Evolutionary conservation across 169 alveolate species (phyloP), one percentile per base, ranked within the genome.

Genomic region (Eimeria zaria): DNA sequence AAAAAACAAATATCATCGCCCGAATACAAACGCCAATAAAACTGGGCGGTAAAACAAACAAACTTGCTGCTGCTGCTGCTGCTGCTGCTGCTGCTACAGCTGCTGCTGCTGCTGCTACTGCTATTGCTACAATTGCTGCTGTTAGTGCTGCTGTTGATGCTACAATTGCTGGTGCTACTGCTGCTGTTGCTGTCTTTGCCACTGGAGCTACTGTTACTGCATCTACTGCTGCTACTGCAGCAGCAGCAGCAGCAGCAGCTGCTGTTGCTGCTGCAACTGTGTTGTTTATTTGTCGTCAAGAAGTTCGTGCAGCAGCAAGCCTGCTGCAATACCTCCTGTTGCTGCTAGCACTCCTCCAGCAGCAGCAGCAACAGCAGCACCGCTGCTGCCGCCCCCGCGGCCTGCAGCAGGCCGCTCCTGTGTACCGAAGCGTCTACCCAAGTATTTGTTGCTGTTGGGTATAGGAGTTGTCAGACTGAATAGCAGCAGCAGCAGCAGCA

Each of bases 361-460:
- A 71, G 48, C 53, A 71, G 81, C 81, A 60, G 69, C 69, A 60
- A n/a, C 69, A 60, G 69, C n/a, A n/a, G n/a, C n/a, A n/a, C n/a
- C n/a, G n/a, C n/a, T n/a, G n/a, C n/a, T n/a, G 20, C 69, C 69
- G 46, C 36, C 7, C 81, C n/a, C 46, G 16, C 53, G 20, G 46
- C 24, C n/a, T 9, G 81, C 48, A 11, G 41, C 81, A n/a, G 81
- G 81, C 48, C 27, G 12, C 81, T 46, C 46, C 44, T 11, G 48
- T 46, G 12, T 71, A 18, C 81, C 22, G 36, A 44, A 22, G 33
- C 60, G 60, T 30, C 91, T 81, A 18, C 91, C 91, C 48, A 81
- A n/a, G 71, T 48, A 81, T 46, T 81, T 33, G 84, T 88, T 88
- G 51, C 48, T 64, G 95, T 88, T 88, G 1, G 78, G 76, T 41